Conservation (phyloP, 1,284 basidiomycete genomes). For the Cutaneotrichosporon cyanovorans region DNA sequence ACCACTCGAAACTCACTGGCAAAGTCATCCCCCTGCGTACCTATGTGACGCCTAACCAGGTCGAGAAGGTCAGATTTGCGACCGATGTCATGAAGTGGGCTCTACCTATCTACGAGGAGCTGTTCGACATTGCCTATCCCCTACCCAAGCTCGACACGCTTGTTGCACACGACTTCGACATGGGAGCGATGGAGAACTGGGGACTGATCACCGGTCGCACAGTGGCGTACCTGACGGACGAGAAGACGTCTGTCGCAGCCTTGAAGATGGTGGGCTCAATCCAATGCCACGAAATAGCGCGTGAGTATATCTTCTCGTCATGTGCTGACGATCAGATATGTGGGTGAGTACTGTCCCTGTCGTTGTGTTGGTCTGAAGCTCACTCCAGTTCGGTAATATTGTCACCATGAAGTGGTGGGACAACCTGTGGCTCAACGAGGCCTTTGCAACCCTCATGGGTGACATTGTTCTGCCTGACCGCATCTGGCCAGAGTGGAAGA, state of each 20-base stretch:
- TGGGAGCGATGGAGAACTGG: constrained; percentile 94
- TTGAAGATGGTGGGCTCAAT: constrained; percentile 72
- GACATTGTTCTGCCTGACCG: constrained; percentile 81
- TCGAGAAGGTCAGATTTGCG: constrained; percentile 60
- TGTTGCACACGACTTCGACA: constrained; percentile 75
- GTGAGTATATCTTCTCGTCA: constrained; percentile 50
- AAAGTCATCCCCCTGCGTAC: constrained; percentile 74
- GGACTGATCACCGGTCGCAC: constrained; percentile 89
- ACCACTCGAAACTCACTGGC: constrained; percentile 71
- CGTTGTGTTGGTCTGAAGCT: no score
- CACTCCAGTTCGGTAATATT: not conserved
- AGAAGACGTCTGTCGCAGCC: constrained; percentile 64
- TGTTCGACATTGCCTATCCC: constrained; percentile 84
- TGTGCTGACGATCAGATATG: constrained; percentile 59
- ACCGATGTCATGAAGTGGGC: constrained; percentile 82
- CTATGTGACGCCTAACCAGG: constrained; percentile 80
- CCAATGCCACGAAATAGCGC: constrained; percentile 43
- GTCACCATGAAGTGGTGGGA: constrained; percentile 89
- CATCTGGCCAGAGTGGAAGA: constrained; percentile 53
- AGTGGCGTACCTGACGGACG: constrained; percentile 72
- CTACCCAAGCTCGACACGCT: constrained; percentile 88
- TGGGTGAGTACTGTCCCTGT: not conserved
- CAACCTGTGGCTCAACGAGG: constrained; percentile 63
- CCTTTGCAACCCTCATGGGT: constrained; percentile 78
- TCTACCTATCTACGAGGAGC: constrained; percentile 81